Evolutionary conservation across 768 basidiomycete species (phyloP).

Genomic region (Rossbeevera mucosa): DNA sequence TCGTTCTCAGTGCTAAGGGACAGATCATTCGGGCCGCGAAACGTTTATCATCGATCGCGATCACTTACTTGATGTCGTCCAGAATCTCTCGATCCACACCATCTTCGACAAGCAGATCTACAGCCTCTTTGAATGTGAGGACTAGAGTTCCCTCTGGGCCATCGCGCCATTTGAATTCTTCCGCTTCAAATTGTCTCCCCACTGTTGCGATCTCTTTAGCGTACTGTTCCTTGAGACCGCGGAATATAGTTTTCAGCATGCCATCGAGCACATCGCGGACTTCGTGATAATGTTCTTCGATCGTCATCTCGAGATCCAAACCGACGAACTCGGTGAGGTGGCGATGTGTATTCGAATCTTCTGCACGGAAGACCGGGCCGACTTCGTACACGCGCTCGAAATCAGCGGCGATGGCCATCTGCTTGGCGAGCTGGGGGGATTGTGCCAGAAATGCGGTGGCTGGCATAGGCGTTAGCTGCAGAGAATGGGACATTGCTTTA

Average conservation of each 20-base stretch:
- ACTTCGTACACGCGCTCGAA: conserved; percentile 99
- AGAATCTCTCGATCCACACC: conserved; percentile 72
- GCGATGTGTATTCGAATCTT: conserved; percentile 94
- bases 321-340: conserved; percentile 99
- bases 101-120: conserved; percentile 81
- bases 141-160: conserved; percentile 67
- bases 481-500: background rate
- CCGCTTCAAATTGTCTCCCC: conserved; percentile 85
- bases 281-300: conserved; percentile 99
- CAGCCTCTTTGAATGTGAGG: conserved; percentile 82
- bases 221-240: conserved; percentile 71
- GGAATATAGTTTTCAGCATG: conserved; percentile 84
- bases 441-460: conserved; percentile 92
- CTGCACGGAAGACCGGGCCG: conserved; percentile 94
- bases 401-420: conserved; percentile 99
- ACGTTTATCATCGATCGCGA: background rate
- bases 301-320: conserved; percentile 97
- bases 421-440: conserved; percentile 95
- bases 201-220: conserved; percentile 78
- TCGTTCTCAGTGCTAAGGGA: conserved; percentile 86
- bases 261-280: conserved; percentile 89
- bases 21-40: conserved; percentile 1
- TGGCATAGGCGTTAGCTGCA: conserved; percentile 28
- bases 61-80: conserved; percentile 83
- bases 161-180: conserved; percentile 90